Base-by-base conservation (phyloP, 805 yeast species). In the Kluyveromyces aestuarii region DNA sequence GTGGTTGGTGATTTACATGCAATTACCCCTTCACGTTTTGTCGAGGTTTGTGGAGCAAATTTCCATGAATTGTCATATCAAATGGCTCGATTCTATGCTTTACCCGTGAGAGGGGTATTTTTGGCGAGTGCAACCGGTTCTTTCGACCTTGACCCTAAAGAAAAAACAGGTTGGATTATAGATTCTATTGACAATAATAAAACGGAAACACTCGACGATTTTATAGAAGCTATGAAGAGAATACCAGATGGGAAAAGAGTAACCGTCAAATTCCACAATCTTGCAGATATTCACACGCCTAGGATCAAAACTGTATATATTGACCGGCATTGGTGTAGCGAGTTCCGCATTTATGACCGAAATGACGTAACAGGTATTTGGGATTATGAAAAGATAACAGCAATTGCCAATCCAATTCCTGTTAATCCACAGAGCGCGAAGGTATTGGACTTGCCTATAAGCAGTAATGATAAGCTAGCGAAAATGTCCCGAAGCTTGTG, bases 11-110 rank as follows among this genome's bases (percentile, higher is more conserved):
- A 90, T 59, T 71, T 90, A 50, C 96, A 89, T 62, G 71, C 74
- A 7, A 86, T 89, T 35, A 84, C 96, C 0, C 97, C 97, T 30
- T 78, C 76, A 59, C 73, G 89, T 54, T 88, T 79, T 62, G 81
- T 90, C 5, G 84, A 82, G 48, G 91, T 86, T 8, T 83, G 85
- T 44, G 96, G 96, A 48, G 95, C 95, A 1, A 77, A 87, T 0
- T 87, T 89, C 68, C 88, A 89, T 61, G 82, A 86, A 47, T 68
- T 90, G 55, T 84, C 95, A 45, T 90, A 90, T 63, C 96, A 90
- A 66, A 73, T 89, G 69, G 96, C 96, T 2, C 77, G 96, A 59
- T 76, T 81, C 44, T 87, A 81, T 60, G 87, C 90, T 33, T 76
- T 89, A 30, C 93, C 96, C 0, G 93, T 85, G 1, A 76, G 71